Conservation (phyloP, 2,329 filamentous ascomycete genomes). For the Colletotrichum sp. region DNA sequence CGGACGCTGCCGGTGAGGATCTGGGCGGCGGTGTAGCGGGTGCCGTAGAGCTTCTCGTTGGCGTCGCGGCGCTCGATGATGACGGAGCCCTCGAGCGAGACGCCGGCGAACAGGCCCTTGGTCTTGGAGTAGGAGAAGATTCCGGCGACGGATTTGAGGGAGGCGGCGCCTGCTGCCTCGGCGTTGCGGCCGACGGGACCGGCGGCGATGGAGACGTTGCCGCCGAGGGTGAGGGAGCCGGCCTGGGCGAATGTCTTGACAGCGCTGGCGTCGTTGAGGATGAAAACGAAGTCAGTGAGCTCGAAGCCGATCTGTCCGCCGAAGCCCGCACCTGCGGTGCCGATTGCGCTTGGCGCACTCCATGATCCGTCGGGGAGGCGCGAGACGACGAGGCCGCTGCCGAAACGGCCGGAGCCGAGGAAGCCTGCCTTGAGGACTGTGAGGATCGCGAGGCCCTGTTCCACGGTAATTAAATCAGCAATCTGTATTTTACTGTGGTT, state of each 20-base stretch:
- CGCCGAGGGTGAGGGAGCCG: slow-evolving; percentile 89
- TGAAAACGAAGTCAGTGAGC: slow-evolving; percentile 95
- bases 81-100: slow-evolving; percentile 90
- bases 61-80: slow-evolving; percentile 95
- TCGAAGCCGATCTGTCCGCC: slow-evolving; percentile 89
- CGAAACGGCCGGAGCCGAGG: slow-evolving; percentile 81
- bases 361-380: slow-evolving; percentile 78
- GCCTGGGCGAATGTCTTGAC: slow-evolving; percentile 94
- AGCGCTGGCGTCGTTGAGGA: slow-evolving; percentile 88
- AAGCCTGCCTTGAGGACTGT: slow-evolving; percentile 89
- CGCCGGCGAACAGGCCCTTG: slow-evolving; percentile 94
- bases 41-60: slow-evolving; percentile 94
- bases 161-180: slow-evolving; percentile 93
- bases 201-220: slow-evolving; percentile 94
- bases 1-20: slow-evolving; percentile 80
- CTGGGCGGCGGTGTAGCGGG: slow-evolving; percentile 79
- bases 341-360: slow-evolving; percentile 83
- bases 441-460: slow-evolving; percentile 78
- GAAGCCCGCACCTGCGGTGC: slow-evolving; percentile 81
- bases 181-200: slow-evolving; percentile 94
- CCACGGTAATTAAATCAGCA: not conserved
- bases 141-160: slow-evolving; percentile 84
- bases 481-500: not conserved
- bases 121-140: slow-evolving; percentile 99
- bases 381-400: slow-evolving; percentile 82